A percentile compares a stretch with the other conserved stretches of the same genome.
phyloP scores from a whole-genome alignment of 2,329 filamentous ascomycete genomes.

The Ophiostoma piceae region DNA sequence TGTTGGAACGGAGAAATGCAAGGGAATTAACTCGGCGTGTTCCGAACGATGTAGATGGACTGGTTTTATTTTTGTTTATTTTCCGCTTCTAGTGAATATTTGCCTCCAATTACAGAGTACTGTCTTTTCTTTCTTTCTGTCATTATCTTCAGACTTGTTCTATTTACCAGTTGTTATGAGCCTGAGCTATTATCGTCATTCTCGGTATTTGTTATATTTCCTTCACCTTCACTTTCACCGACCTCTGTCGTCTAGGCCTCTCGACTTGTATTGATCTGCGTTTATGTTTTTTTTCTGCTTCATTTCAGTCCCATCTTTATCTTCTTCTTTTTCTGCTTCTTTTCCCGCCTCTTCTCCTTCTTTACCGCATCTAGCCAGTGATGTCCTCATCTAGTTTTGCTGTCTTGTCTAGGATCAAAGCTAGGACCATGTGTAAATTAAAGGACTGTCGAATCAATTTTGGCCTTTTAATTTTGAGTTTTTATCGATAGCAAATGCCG shows the following conservation, averaged over 20 bases:
- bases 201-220: neutral
- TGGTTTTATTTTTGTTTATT: neutral
- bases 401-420: neutral
- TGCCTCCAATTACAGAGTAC: too few relatives aligned
- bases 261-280: neutral
- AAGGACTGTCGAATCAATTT: neutral
- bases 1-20: neutral
- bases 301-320: too few relatives aligned
- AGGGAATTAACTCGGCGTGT: neutral
- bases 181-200: neutral
- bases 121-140: neutral
- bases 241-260: neutral
- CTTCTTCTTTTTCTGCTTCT: too few relatives aligned
- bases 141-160: too few relatives aligned
- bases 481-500: neutral
- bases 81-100: neutral
- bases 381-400: neutral
- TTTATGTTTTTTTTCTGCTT: too few relatives aligned
- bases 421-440: slow-evolving; percentile 1
- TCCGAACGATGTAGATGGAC: neutral
- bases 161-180: neutral
- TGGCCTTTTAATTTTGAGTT: too few relatives aligned
- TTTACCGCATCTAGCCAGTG: too few relatives aligned
- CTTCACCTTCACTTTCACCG: neutral
- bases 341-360: too few relatives aligned